Conservation (phyloP, 2,329 filamentous ascomycete species). For the Xylariaceae sp. region DNA sequence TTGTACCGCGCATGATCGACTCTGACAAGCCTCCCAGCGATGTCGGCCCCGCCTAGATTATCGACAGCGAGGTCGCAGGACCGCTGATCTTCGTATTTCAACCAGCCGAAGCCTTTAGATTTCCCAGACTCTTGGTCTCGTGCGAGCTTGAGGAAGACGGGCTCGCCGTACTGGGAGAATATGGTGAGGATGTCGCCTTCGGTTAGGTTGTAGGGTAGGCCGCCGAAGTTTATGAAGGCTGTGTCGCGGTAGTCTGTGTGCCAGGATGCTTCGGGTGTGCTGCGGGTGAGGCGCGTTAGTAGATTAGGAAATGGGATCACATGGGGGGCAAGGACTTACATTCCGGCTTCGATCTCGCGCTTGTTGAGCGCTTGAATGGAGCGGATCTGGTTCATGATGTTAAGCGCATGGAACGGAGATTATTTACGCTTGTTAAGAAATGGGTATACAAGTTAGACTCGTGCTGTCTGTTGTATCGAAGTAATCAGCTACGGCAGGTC, state of each 20-base stretch:
- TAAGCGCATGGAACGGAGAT: background rate
- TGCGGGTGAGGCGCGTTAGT: constrained; percentile 33
- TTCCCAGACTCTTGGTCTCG: constrained; percentile 97
- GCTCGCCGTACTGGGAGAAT: constrained; percentile 95
- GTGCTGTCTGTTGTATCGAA: too few species aligned
- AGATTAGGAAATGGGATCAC: constrained; percentile 20
- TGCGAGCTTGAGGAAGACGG: constrained; percentile 84
- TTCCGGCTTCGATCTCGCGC: constrained; percentile 84
- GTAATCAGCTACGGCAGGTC: too few species aligned
- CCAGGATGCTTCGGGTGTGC: constrained; percentile 85
- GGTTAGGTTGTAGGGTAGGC: constrained; percentile 84
- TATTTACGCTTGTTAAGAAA: background rate
- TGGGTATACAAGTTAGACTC: background rate
- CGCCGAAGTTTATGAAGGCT: constrained; percentile 94
- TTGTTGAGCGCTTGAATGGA: constrained; percentile 91
- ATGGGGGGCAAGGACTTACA: constrained; percentile 48
- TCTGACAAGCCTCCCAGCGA: constrained; percentile 73
- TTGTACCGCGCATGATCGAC: constrained; percentile 96
- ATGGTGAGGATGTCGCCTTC: constrained; percentile 96
- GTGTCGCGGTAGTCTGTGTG: constrained; percentile 97
- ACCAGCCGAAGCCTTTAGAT: constrained; percentile 88
- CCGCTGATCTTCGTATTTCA: constrained; percentile 97
- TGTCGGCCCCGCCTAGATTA: constrained; percentile 82
- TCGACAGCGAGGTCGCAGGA: constrained; percentile 95
- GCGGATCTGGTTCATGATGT: constrained; percentile 85